Base-by-base conservation (phyloP, 2,329 filamentous ascomycete species). In the Gremmenia infestans region DNA sequence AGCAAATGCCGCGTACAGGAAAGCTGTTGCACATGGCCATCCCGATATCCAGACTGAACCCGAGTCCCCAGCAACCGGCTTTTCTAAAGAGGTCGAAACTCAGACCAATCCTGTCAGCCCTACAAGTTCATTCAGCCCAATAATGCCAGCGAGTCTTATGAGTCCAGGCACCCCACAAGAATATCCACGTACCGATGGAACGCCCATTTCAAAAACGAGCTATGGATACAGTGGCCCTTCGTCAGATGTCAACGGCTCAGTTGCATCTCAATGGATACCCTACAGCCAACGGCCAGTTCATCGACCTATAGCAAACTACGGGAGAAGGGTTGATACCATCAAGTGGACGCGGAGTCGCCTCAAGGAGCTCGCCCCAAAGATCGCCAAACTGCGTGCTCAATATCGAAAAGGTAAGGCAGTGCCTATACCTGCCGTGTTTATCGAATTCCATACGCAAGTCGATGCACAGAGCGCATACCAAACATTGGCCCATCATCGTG, bases 381-480 rank as follows among this genome's bases (percentile, higher is more conserved):
- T 72, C 40, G 60, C 52, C 36, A 69, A 70, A 50, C 25, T 71
- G 15, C 62, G 69, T 15, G 62, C 63, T 35, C 59, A 68, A 37
- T 68, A 71, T 50, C 61, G 76, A 54, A 72, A 74, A 48, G 75
- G 81, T 37, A 74, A 85, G 47, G 78, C 71, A 2, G 76, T 77
- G 56, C 73, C 76, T 56, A 74, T 83, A 52, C 79, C 81, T 42
- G 80, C 85, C 2, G 81, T 84, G 8, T 88, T 88, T 63, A 81
- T 88, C 32, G 83, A 88, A 60, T 88, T 87, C 65, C 75, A 78
- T 55, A 78, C 75, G 2, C 80, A 86, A 60, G 72, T 77, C 37
- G 81, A 83, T 55, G 85, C 85, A 3, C 85, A 88, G 67, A 72
- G 73, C 55, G 83, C 85, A 6, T 88, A 78, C 65, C 85, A 88